Percentiles rank a stretch among this genome's conserved stretches.
These are phyloP conservation scores for Botryobasidium botryosum DNA, from an alignment of 768 basidiomycete genomes.

Conservation along the genomic window DNA sequence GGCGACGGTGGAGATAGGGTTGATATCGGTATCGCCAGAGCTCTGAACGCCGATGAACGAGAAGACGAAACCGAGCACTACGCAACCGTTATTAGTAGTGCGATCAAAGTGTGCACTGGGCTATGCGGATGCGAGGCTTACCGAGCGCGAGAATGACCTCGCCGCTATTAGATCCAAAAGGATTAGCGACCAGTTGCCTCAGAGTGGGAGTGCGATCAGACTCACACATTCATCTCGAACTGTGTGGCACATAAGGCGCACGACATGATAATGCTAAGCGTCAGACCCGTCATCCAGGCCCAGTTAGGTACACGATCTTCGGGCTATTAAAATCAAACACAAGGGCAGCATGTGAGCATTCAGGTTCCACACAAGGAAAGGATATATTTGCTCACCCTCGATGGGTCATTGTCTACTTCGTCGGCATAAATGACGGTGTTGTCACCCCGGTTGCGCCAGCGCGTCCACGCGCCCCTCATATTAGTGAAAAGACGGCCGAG, in stretches of 20 bases:
- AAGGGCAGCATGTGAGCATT: too few species aligned
- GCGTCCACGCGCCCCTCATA: neutral
- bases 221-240: slow-evolving; percentile 9
- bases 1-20: slow-evolving; percentile 22
- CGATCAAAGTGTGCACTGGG: too few species aligned
- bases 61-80: slow-evolving; percentile 47
- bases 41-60: slow-evolving; percentile 52
- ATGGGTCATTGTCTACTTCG: slow-evolving; percentile 33
- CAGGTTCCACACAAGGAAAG: too few species aligned
- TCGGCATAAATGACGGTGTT: slow-evolving; percentile 13
- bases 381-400: too few species aligned
- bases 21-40: slow-evolving; percentile 41
- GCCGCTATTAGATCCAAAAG: slow-evolving; percentile 18
- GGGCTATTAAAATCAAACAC: too few species aligned
- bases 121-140: too few species aligned
- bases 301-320: slow-evolving; percentile 37
- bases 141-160: slow-evolving; percentile 37
- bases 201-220: neutral
- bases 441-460: slow-evolving; percentile 6
- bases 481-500: neutral
- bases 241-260: slow-evolving; percentile 10
- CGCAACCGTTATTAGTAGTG: too few species aligned
- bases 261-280: slow-evolving; percentile 31
- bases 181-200: slow-evolving; percentile 1
- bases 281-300: slow-evolving; percentile 39